A percentile compares a stretch with the other conserved stretches of the same genome.
Conservation (phyloP, 202 grass and related monocot genomes). For the Miscanthus sacchariflorus region DNA sequence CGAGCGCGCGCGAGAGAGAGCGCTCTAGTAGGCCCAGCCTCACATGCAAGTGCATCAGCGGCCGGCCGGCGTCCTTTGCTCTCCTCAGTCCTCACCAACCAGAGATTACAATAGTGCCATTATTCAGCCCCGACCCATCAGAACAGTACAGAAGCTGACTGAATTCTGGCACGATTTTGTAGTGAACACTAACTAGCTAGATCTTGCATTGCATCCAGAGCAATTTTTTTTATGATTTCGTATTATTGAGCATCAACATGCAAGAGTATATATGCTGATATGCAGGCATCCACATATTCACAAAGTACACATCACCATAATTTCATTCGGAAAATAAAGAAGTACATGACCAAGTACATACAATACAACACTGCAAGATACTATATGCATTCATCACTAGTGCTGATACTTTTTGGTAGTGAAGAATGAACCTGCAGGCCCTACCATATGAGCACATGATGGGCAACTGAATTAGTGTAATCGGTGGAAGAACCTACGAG, state of each 20-base stretch:
- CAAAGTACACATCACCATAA: not conserved
- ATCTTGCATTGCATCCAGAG: not conserved
- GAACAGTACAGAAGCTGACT: not conserved
- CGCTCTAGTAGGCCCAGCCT: constrained; percentile 31
- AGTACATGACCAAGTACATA: constrained; percentile 18
- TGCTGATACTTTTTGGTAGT: not conserved
- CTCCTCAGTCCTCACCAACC: constrained; percentile 52
- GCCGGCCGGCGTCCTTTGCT: constrained; percentile 8
- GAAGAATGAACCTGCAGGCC: not conserved
- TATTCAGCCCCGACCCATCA: not conserved
- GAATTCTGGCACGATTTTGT: constrained; percentile 18
- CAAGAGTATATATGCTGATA: too few species aligned
- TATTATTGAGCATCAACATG: not conserved
- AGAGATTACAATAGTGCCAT: constrained; percentile 12
- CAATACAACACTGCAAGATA: not conserved
- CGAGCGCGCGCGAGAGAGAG: not conserved
- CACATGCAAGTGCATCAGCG: constrained; percentile 42
- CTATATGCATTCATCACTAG: not conserved
- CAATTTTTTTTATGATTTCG: not conserved
- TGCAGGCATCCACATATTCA: not conserved
- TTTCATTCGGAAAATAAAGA: not conserved
- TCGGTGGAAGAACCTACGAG: constrained; percentile 46
- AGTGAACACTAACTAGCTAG: not conserved
- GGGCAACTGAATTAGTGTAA: constrained; percentile 34
- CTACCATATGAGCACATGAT: constrained; percentile 51